Evolutionary conservation across 2,329 filamentous ascomycete species (phyloP), one percentile per base, ranked within the genome.

Genomic region (Fusarium incarnatum): DNA sequence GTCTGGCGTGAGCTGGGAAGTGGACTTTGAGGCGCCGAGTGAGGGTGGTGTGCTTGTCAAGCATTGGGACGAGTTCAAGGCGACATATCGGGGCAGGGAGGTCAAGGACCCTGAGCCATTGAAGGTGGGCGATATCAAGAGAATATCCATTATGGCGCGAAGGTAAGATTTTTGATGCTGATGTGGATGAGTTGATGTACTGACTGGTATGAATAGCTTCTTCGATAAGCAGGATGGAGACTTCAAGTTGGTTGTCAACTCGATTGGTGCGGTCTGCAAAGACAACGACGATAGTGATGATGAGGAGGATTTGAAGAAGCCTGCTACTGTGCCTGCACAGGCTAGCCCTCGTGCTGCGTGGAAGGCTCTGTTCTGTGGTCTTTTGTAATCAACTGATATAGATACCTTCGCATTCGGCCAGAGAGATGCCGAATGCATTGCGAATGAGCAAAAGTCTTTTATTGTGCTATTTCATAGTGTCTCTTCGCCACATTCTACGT

Each of bases 71-170:
- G 84, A 86, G 25, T 88, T 97, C 67, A 88, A 87, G 76, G 82
- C 92, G 2, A 95, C 91, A 3, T 96, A 94, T 79, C 84, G 93
- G 6, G 93, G 93, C 1, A 87, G 85, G 73, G 84, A 89, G 65
- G 85, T 87, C 76, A 80, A 85, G 20, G 89, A 91, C 79, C 87
- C 87, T 0, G 78, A 83, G 60, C 83, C 86, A 8, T 77, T 96
- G 71, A 83, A 94, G 72, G 74, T 86, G 67, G 83, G 82, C 49
- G 82, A 83, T 45, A 83, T 96, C 41, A 91, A 87, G 79, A 84
- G 91, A 48, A 82, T 95, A 30, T 90, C 89, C 53, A 83, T 96
- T 63, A 94, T 96, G 93, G 92, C 92, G 84, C 83, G 93, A 77
- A 96, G 93, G 92, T 93, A 79, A 62, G 82, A 11, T 37, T 46